Percentiles rank a stretch among this genome's conserved stretches.
These are phyloP conservation scores for Iris pallida DNA, from an alignment of 116 monocot species.

Conservation along the genomic window DNA sequence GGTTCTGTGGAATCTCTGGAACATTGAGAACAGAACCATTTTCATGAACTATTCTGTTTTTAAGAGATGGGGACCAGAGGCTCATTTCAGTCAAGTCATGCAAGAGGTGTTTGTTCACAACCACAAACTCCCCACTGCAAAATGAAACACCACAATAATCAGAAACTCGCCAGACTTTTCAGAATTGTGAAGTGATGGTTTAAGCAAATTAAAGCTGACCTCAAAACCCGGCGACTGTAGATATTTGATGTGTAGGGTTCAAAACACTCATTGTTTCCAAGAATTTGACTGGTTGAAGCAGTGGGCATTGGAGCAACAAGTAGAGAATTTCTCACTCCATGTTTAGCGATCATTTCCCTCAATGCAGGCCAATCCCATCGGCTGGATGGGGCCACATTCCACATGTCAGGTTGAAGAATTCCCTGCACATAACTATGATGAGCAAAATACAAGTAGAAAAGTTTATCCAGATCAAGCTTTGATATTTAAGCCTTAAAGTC, in stretches of 20 bases:
- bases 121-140: slow-evolving; percentile 93
- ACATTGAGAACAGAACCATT: slow-evolving; percentile 84
- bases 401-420: slow-evolving; percentile 94
- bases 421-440: slow-evolving; percentile 39
- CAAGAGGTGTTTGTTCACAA: slow-evolving; percentile 95
- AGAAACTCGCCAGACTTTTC: not conserved
- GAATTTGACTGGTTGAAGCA: slow-evolving; percentile 98
- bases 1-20: slow-evolving; percentile 63
- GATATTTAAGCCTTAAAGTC: not conserved
- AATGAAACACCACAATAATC: slow-evolving; percentile 8
- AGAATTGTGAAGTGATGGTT: not conserved
- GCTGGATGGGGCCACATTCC: slow-evolving; percentile 71
- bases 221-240: slow-evolving; percentile 89
- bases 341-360: slow-evolving; percentile 55
- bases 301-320: slow-evolving; percentile 99
- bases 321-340: slow-evolving; percentile 92
- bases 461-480: not conserved
- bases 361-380: slow-evolving; percentile 82
- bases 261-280: slow-evolving; percentile 98
- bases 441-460: not conserved
- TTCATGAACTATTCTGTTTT: slow-evolving; percentile 84
- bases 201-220: slow-evolving; percentile 26
- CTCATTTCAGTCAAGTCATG: slow-evolving; percentile 93
- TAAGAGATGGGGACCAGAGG: slow-evolving; percentile 69
- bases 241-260: slow-evolving; percentile 98